Conservation (phyloP, 305 asterid species). For the Rubia tinctorum region DNA sequence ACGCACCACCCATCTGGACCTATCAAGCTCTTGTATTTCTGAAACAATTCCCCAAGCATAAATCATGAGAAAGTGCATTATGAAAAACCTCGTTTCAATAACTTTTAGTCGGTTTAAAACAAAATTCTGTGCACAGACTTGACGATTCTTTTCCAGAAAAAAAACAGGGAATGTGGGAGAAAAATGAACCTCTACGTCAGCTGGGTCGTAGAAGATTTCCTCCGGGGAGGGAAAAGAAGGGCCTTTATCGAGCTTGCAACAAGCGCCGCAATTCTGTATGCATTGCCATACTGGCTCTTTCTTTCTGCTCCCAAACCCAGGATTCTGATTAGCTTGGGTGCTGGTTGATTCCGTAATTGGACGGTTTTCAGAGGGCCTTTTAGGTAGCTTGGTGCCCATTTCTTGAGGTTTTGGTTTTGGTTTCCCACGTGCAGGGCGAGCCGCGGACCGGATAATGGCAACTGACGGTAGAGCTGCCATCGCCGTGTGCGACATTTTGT, state of each 20-base stretch:
- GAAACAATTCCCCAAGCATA: conserved; percentile 19
- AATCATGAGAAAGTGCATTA: too few relatives aligned
- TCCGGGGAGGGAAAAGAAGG: conserved; percentile 75
- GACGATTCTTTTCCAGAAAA: neutral
- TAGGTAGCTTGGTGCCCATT: conserved; percentile 15
- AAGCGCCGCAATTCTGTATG: conserved; percentile 80
- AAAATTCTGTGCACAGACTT: neutral
- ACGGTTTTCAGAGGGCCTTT: conserved; percentile 17
- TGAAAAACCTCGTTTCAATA: too few relatives aligned
- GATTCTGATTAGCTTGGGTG: conserved; percentile 11
- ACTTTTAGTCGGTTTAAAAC: too few relatives aligned
- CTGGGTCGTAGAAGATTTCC: conserved; percentile 75
- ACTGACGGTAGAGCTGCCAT: conserved; percentile 45
- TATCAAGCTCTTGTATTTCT: conserved; percentile 71
- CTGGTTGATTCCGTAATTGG: neutral
- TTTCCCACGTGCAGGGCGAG: conserved; percentile 26
- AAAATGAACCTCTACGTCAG: conserved; percentile 60
- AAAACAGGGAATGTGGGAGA: neutral
- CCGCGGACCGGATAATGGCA: conserved; percentile 38
- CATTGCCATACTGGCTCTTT: conserved; percentile 84
- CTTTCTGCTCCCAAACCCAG: conserved; percentile 65
- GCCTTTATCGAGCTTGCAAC: conserved; percentile 89
- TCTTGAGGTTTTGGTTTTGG: conserved; percentile 29
- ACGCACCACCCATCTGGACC: conserved; percentile 94
- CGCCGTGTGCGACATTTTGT: conserved; percentile 32